phyloP scores from a whole-genome alignment of 129 eudicot genomes.

The Flaveria trinervia region DNA sequence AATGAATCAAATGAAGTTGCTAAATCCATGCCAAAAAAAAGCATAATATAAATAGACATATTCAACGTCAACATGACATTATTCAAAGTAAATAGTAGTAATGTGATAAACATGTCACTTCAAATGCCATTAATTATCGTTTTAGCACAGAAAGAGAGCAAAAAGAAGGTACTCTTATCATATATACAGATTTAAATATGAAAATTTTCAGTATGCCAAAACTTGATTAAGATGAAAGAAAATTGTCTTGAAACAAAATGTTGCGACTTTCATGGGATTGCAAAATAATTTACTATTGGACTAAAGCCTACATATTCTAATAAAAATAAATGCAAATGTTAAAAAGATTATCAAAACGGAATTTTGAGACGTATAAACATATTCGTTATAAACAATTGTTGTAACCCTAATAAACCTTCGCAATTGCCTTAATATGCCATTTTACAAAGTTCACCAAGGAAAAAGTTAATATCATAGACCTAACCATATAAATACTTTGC shows the following conservation, averaged over 20 bases:
- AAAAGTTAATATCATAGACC: neutral
- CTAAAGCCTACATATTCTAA: neutral
- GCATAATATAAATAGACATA: neutral
- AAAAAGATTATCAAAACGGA: neutral
- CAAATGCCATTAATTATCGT: neutral
- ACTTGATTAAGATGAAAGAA: neutral
- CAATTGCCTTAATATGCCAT: neutral
- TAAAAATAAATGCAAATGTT: neutral
- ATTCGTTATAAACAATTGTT: neutral
- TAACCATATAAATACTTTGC: neutral
- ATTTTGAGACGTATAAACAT: neutral
- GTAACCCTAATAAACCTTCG: slow-evolving; percentile 8
- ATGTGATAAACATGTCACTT: neutral
- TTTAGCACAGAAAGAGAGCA: neutral
- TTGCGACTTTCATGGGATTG: neutral
- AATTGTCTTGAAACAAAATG: neutral
- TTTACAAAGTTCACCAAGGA: neutral
- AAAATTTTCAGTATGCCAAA: neutral
- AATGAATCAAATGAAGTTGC: slow-evolving; percentile 20
- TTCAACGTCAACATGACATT: neutral
- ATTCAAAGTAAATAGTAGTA: neutral
- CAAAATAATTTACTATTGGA: neutral
- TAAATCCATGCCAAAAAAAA: slow-evolving; percentile 6
- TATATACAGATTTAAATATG: neutral
- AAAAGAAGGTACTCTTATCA: slow-evolving; percentile 9